Percentiles rank a stretch among this genome's conserved stretches.
Evolutionary conservation across 2,329 filamentous ascomycete genomes (phyloP).

Genomic region (Pseudogymnoascus sp.): DNA sequence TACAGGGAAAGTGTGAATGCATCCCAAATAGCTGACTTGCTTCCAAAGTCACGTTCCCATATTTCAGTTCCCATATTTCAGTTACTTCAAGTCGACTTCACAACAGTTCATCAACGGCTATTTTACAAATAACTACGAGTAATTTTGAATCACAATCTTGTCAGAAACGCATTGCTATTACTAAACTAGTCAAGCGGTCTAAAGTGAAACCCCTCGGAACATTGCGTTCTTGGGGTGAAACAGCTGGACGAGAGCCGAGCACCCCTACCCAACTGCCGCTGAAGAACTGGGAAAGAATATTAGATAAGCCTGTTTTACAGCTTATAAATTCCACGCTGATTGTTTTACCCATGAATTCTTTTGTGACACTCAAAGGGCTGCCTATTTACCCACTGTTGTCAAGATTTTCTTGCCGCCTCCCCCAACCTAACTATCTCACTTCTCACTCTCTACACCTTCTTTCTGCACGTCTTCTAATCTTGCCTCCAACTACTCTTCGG

Average conservation of each 20-base stretch:
- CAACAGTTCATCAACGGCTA: neutral
- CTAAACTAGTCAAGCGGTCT: neutral
- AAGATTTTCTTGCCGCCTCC: neutral
- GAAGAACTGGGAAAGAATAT: neutral
- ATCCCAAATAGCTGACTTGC: neutral
- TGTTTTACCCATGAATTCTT: neutral
- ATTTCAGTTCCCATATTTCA: neutral
- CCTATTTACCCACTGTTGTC: neutral
- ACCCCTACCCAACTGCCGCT: neutral
- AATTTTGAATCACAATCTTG: neutral
- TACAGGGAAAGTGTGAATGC: neutral
- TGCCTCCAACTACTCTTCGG: neutral
- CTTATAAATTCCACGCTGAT: too few relatives aligned
- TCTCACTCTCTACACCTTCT: neutral
- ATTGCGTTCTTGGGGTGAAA: neutral
- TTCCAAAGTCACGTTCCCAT: neutral
- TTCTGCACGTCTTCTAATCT: neutral
- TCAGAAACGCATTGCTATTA: neutral
- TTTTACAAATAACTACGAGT: neutral
- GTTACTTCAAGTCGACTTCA: neutral
- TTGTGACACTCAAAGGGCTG: neutral
- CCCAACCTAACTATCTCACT: neutral
- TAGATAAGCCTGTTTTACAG: neutral
- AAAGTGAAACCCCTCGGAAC: neutral
- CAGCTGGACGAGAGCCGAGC: neutral